Conservation (phyloP, 2,329 filamentous ascomycete species). For the Clonostachys solani region DNA sequence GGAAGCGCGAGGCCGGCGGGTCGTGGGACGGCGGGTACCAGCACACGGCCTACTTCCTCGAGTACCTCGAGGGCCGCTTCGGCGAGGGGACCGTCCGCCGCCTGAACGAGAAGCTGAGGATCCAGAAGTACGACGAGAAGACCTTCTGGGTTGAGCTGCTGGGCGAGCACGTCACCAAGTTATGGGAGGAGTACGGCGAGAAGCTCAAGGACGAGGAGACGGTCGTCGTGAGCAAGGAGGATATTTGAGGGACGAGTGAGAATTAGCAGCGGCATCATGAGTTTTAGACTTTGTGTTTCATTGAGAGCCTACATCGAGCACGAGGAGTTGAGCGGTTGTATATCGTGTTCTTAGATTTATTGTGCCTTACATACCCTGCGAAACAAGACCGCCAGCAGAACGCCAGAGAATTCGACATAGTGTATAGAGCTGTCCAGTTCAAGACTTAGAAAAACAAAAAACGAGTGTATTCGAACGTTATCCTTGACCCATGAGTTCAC, state of each 20-base stretch:
- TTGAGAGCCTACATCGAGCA: too few species aligned
- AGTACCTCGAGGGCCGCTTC: constrained; percentile 72
- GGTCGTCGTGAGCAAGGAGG: not conserved
- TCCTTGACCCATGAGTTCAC: too few species aligned
- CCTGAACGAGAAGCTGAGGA: constrained; percentile 64
- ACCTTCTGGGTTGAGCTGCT: constrained; percentile 66
- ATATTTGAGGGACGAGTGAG: not conserved
- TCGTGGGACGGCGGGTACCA: constrained; percentile 91
- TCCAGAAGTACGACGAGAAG: constrained; percentile 59
- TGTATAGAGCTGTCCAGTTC: too few species aligned
- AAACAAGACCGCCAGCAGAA: too few species aligned
- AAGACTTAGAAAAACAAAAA: too few species aligned
- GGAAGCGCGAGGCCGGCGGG: constrained; percentile 54
- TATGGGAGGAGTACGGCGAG: constrained; percentile 71
- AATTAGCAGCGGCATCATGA: too few species aligned
- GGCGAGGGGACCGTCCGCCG: constrained; percentile 54
- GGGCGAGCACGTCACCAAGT: constrained; percentile 57
- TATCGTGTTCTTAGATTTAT: too few species aligned
- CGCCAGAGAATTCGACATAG: too few species aligned
- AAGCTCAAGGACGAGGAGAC: constrained; percentile 8
- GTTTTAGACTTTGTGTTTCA: too few species aligned
- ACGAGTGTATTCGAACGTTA: too few species aligned
- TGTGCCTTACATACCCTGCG: too few species aligned
- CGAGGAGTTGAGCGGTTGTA: too few species aligned
- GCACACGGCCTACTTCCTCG: constrained; percentile 84